Conservation (phyloP, 257 asterid genomes). For the Forsythia viridissima region DNA sequence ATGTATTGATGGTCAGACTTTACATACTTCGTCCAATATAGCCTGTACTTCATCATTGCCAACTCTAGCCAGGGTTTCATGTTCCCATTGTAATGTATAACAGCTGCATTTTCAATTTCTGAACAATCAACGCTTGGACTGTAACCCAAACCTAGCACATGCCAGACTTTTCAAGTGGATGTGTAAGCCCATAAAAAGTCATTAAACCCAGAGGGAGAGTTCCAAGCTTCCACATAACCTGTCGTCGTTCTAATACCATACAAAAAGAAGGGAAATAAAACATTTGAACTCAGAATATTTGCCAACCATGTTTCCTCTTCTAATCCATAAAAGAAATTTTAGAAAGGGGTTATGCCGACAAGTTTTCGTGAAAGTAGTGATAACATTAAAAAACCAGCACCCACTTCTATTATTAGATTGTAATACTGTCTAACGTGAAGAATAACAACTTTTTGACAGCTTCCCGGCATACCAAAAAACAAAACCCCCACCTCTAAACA, state of each 20-base stretch:
- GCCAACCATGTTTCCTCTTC: not conserved
- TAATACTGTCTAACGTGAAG: not conserved
- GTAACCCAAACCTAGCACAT: constrained; percentile 95
- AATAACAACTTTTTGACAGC: not conserved
- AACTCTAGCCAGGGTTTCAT: constrained; percentile 98
- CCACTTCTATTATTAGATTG: not conserved
- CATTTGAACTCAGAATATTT: constrained; percentile 1
- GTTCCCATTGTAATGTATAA: constrained; percentile 92
- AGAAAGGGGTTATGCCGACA: not conserved
- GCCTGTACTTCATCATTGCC: constrained; percentile 90
- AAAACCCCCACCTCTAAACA: not conserved
- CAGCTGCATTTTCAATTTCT: constrained; percentile 94
- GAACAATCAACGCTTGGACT: constrained; percentile 77
- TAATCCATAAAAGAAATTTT: not conserved
- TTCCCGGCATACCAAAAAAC: not conserved
- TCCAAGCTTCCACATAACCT: constrained; percentile 97
- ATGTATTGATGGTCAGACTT: constrained; percentile 79
- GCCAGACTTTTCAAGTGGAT: constrained; percentile 98
- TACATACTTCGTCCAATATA: constrained; percentile 86
- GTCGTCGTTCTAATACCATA: constrained; percentile 70
- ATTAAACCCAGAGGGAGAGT: constrained; percentile 95
- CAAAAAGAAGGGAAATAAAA: constrained; percentile 14
- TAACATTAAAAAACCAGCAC: not conserved
- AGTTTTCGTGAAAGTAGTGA: not conserved
- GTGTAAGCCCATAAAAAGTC: constrained; percentile 91